phyloP scores from a whole-genome alignment of 2,329 filamentous ascomycete genomes.

The Nannizziopsis barbatae region DNA sequence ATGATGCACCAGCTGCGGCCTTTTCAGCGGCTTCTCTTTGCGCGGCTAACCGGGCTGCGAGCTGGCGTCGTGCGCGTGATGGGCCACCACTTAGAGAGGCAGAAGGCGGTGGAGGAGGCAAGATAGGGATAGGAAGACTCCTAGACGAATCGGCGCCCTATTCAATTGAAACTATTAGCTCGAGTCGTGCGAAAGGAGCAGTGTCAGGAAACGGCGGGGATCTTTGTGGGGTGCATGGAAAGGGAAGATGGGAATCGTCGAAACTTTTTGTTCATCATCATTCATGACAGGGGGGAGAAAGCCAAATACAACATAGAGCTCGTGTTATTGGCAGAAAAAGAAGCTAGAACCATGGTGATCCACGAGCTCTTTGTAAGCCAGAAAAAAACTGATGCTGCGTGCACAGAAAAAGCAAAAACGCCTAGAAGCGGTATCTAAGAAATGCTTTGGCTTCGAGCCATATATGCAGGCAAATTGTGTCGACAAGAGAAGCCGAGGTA shows the following conservation, averaged over 20 bases:
- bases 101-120: constrained; percentile 43
- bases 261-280: no score
- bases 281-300: neutral
- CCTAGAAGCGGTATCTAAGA: constrained; percentile 5
- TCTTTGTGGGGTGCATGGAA: neutral
- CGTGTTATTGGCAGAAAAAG: constrained; percentile 2
- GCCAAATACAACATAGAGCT: neutral
- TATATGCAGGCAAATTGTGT: constrained; percentile 5
- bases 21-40: constrained; percentile 54
- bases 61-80: constrained; percentile 72
- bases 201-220: neutral
- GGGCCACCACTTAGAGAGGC: constrained; percentile 76
- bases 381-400: constrained; percentile 4
- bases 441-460: neutral
- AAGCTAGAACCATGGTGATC: constrained; percentile 6
- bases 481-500: constrained; percentile 7
- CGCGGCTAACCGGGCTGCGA: constrained; percentile 76
- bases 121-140: constrained; percentile 33
- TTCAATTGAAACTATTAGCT: constrained; percentile 2
- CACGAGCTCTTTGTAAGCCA: constrained; percentile 3
- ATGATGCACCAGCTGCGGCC: constrained; percentile 23
- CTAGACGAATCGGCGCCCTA: neutral
- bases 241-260: no score
- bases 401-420: constrained; percentile 5
- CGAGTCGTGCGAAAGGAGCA: neutral